Evolutionary conservation across 768 basidiomycete genomes (phyloP).

Genomic region (Leucocoprinus leucothites): DNA sequence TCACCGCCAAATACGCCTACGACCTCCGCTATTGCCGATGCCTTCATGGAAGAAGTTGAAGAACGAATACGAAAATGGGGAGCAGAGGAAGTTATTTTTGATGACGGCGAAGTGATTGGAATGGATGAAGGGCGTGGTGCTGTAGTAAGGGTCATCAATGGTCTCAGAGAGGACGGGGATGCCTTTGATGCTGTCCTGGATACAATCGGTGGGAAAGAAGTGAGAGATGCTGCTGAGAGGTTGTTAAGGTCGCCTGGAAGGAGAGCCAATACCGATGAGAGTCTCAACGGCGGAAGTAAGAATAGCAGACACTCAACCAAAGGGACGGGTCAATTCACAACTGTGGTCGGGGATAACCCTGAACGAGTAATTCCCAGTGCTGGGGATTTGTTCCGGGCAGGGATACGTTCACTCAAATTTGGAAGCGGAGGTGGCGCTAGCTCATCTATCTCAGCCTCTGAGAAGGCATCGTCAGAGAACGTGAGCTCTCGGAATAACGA

Average conservation of each 20-base stretch:
- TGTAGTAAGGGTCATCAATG: slow-evolving; percentile 48
- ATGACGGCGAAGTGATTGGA: slow-evolving; percentile 40
- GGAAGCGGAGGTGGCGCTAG: slow-evolving; percentile 18
- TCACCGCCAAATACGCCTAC: slow-evolving; percentile 20
- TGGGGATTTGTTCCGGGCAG: slow-evolving; percentile 70
- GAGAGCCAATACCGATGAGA: neutral
- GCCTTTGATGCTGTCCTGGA: slow-evolving; percentile 82
- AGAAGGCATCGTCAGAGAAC: slow-evolving; percentile 6
- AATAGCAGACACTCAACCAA: slow-evolving; percentile 17
- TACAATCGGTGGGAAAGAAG: slow-evolving; percentile 73
- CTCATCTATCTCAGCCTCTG: slow-evolving; percentile 10
- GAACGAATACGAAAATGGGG: slow-evolving; percentile 64
- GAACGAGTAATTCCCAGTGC: slow-evolving; percentile 64
- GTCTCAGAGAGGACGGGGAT: slow-evolving; percentile 49
- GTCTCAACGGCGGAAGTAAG: slow-evolving; percentile 19
- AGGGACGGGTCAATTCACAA: slow-evolving; percentile 63
- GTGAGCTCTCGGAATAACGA: neutral
- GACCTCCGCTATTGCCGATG: slow-evolving; percentile 22
- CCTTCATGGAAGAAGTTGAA: slow-evolving; percentile 45
- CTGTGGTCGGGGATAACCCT: slow-evolving; percentile 70
- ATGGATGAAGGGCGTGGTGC: slow-evolving; percentile 41
- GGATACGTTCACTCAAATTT: slow-evolving; percentile 58
- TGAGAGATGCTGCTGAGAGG: slow-evolving; percentile 72
- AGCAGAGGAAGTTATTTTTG: slow-evolving; percentile 76
- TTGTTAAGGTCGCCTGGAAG: slow-evolving; percentile 44